phyloP scores from a whole-genome alignment of 768 basidiomycete species.

The Termitomyces sp. region DNA sequence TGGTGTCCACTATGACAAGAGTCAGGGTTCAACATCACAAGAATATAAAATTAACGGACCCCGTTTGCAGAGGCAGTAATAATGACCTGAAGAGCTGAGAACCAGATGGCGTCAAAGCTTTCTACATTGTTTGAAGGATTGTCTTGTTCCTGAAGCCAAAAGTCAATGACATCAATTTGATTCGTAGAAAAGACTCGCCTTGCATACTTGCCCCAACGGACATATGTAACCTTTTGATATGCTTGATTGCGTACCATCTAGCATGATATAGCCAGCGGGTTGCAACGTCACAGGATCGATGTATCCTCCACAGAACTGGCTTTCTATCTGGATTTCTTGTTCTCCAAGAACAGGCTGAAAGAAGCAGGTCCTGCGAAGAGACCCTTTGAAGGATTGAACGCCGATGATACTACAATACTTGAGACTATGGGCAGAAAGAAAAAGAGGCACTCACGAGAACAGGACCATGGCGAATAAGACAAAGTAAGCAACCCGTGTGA shows the following conservation, averaged over 20 bases:
- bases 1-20: slow-evolving; percentile 55
- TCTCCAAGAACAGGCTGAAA: slow-evolving; percentile 56
- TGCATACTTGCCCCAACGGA: slow-evolving; percentile 81
- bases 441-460: slow-evolving; percentile 63
- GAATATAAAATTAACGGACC: slow-evolving; percentile 37
- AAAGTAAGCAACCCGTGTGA: slow-evolving; percentile 88
- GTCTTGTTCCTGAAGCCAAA: slow-evolving; percentile 42
- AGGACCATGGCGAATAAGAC: slow-evolving; percentile 85
- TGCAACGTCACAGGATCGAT: slow-evolving; percentile 58
- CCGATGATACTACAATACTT: slow-evolving; percentile 71
- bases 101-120: slow-evolving; percentile 89
- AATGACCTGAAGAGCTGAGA: slow-evolving; percentile 76
- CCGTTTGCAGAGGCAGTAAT: slow-evolving; percentile 79
- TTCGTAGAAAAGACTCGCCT: slow-evolving; percentile 33
- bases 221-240: slow-evolving; percentile 83
- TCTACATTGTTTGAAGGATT: slow-evolving; percentile 68
- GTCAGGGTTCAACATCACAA: neutral
- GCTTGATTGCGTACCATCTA: slow-evolving; percentile 21
- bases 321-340: slow-evolving; percentile 35
- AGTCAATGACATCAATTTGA: neutral
- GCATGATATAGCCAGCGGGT: slow-evolving; percentile 32
- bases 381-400: slow-evolving; percentile 91
- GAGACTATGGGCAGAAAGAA: neutral
- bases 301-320: slow-evolving; percentile 78
- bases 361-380: slow-evolving; percentile 63